Base-by-base conservation (phyloP, 257 asterid species). In the Salvia hispanica region DNA sequence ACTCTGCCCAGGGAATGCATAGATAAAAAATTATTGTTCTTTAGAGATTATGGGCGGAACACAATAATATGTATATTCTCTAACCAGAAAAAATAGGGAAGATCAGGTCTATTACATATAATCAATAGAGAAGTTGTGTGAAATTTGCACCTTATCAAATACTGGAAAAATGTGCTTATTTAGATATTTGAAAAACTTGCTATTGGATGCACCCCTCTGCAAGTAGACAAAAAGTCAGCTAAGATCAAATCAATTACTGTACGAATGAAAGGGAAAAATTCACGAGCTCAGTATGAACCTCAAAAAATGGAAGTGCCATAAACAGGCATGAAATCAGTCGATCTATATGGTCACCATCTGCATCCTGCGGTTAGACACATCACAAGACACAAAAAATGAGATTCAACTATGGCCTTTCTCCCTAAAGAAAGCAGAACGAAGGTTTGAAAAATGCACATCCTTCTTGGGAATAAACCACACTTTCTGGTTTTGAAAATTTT, bases 191-290 rank as follows among this genome's bases (percentile, higher is more conserved):
- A 89, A 76, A 57, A 89, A 92, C 80, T 84, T 92, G 95, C 96
- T 84, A 78, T 85, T 89, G 0, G 98, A 89, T 78, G 98, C 98
- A 57, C 98, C 98, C 77, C 86, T 84, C 98, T 89, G 96, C 84
- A 81, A 67, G 75, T 21, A 66, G 77, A 14, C 45, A 59, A 74
- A 59, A 46, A 15, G 51, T 71, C 76, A 72, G 78, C 74, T 60
- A 58, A 77, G 57, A 60, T 67, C 16, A 61, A 71, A 66, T 62
- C 25, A 52, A 58, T 31, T 48, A 63, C 37, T 0, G n/a, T 45
- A 58, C 70, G 58, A 47, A 69, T 39, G 15, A 58, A 55, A 37
- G 61, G 73, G 18, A 58, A 77, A 9, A 63, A 51, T 12, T 37
- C 33, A 25, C 66, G 61, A 77, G 66, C 36, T 42, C 54, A 65